Percentiles rank a stretch among this genome's conserved stretches.
phyloP scores from a whole-genome alignment of 129 eudicot genomes.

The Logfia minima region DNA sequence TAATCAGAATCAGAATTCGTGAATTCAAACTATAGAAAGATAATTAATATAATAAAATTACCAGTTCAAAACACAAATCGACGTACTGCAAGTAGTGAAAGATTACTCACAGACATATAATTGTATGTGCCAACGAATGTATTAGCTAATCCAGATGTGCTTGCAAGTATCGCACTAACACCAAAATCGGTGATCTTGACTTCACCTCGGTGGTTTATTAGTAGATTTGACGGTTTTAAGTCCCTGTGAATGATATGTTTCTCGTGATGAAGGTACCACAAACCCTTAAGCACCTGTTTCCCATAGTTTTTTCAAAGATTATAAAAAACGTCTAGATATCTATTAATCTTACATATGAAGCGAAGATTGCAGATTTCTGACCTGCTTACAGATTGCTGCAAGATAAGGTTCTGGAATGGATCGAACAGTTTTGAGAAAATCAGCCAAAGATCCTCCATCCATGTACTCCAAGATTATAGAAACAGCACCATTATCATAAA shows the following conservation, averaged over 20 bases:
- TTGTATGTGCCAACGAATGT: conserved; percentile 90
- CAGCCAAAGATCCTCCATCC: conserved; percentile 99
- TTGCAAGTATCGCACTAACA: conserved; percentile 88
- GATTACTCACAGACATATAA: conserved; percentile 91
- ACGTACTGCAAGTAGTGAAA: conserved; percentile 1
- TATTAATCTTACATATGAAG: background rate
- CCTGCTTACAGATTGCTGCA: conserved; percentile 96
- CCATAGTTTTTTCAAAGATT: conserved; percentile 1
- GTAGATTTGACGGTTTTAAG: conserved; percentile 90
- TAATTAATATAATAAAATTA: background rate
- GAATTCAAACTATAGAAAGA: background rate
- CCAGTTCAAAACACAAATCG: background rate
- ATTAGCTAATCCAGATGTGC: conserved; percentile 88
- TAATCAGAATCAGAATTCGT: background rate
- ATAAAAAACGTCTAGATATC: background rate
- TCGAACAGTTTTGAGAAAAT: conserved; percentile 71
- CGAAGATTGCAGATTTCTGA: conserved; percentile 19
- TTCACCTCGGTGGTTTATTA: conserved; percentile 91
- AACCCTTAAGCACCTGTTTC: conserved; percentile 80
- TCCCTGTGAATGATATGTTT: conserved; percentile 94
- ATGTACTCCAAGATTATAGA: conserved; percentile 95
- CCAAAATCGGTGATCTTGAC: conserved; percentile 99
- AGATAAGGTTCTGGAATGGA: conserved; percentile 81
- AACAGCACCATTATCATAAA: conserved; percentile 87
- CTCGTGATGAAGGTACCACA: conserved; percentile 96